phyloP scores from a whole-genome alignment of 2,329 filamentous ascomycete species.

The Colletotrichum agaves region DNA sequence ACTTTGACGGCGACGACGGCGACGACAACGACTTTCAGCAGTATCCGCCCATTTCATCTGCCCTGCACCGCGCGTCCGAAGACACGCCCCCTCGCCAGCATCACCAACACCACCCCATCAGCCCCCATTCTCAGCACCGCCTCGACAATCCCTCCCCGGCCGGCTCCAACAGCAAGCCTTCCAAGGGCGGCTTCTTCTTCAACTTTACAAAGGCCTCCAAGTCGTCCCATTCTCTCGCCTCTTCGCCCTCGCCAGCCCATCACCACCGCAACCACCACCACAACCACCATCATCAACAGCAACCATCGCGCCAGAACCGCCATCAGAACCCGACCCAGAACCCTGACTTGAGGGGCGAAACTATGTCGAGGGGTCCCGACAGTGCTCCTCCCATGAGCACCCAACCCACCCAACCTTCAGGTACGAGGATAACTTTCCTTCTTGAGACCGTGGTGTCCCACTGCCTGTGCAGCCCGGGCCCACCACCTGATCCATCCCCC shows the following conservation, averaged over 20 bases:
- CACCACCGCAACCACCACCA: no score
- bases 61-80: slow-evolving; percentile 41
- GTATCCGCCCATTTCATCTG: slow-evolving; percentile 44
- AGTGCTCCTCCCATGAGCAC: slow-evolving; percentile 42
- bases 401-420: slow-evolving; percentile 37
- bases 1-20: slow-evolving; percentile 41
- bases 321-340: slow-evolving; percentile 44
- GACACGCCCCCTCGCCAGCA: slow-evolving; percentile 41
- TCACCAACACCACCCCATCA: slow-evolving; percentile 41
- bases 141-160: slow-evolving; percentile 42
- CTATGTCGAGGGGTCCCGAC: slow-evolving; percentile 51
- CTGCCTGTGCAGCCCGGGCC: slow-evolving; percentile 35
- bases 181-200: slow-evolving; percentile 62
- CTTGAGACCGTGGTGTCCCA: slow-evolving; percentile 36
- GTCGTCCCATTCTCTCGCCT: slow-evolving; percentile 49
- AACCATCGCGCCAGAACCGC: slow-evolving; percentile 25
- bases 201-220: slow-evolving; percentile 61
- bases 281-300: slow-evolving; percentile 39
- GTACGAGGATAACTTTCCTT: slow-evolving; percentile 39
- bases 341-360: slow-evolving; percentile 50
- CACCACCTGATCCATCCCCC: slow-evolving; percentile 35
- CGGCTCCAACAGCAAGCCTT: slow-evolving; percentile 51
- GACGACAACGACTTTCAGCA: slow-evolving; percentile 40
- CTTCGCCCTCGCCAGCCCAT: slow-evolving; percentile 39
- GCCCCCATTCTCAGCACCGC: slow-evolving; percentile 41